Evolutionary conservation across 2,329 filamentous ascomycete genomes (phyloP), one percentile per base, ranked within the genome.

Genomic region (Cryphonectria japonica): DNA sequence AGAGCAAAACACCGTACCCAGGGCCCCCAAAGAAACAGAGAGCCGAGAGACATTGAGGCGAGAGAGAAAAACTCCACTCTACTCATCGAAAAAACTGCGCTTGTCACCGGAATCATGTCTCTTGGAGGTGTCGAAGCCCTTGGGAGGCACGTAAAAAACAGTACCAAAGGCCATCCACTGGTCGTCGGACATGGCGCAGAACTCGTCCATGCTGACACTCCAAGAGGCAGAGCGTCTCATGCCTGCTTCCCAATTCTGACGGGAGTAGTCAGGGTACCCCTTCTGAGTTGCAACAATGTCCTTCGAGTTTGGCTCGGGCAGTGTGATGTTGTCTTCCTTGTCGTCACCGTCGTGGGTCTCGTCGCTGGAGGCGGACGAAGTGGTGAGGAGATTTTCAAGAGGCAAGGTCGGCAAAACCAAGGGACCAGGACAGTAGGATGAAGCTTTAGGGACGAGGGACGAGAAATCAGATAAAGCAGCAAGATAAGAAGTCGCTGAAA

Each of bases 131-230:
- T 66, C 52, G 52, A 67, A 71, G 32, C 71, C 71, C 0, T 39
- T 29, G 0, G 71, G 71, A 5, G 71, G 43, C 3, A 16, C 32
- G 46, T 72, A 72, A 50, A 66, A 71, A 2, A 37, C 6, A 1
- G 69, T 69, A 5, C 71, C 71, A 13, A 72, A 70, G 2, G 62
- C 67, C 1, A 37, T 52, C 62, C 63, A 66, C 62, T 72, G 71
- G 9, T 29, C 26, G 4, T 68, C 66, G 3, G 52, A 62, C 66
- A 70, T 68, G 9, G 69, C 66, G 3, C 34, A 66, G 19, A 66
- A 72, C 41, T 72, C 71, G 13, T 60, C 66, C 13, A 71, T 41
- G n/a, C 62, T 62, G 43, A 70, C 64, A 0, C 66, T 69, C 70
- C 70, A 72, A 16, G 50, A 72, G 57, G 29, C 19, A 8, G 61